Conservation (phyloP, 169 alveolate genomes). For the Cryptosporidium tyzzeri region DNA sequence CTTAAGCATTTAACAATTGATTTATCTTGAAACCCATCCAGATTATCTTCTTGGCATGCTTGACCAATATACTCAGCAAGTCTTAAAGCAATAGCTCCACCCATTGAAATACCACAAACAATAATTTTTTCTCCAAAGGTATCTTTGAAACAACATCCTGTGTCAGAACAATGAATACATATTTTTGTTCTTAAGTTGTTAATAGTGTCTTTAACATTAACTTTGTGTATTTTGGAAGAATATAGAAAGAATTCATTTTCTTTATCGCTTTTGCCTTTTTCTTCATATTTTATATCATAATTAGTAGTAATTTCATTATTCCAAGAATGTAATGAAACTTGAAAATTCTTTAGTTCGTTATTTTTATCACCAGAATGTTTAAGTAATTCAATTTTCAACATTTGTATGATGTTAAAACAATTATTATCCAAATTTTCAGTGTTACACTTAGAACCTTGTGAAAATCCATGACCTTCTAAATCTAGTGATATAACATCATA, state of each 20-base stretch:
- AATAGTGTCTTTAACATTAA: background rate
- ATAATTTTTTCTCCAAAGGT: conserved; percentile 55
- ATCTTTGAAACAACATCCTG: conserved; percentile 14
- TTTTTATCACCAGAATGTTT: conserved; percentile 1
- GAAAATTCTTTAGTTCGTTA: background rate
- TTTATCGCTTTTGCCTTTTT: background rate
- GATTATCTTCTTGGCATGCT: background rate
- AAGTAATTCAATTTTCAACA: conserved; percentile 30
- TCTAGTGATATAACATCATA: conserved; percentile 67
- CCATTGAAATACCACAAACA: conserved; percentile 66
- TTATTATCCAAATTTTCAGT: conserved; percentile 49
- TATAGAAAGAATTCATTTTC: conserved; percentile 22
- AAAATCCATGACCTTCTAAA: conserved; percentile 72
- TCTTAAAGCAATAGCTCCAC: conserved; percentile 63
- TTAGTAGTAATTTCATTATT: background rate
- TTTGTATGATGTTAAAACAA: conserved; percentile 50
- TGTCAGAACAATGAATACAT: conserved; percentile 26
- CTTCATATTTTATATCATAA: background rate
- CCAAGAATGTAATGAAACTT: conserved; percentile 33
- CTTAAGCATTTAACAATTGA: conserved; percentile 38
- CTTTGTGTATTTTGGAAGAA: background rate
- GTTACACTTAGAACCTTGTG: conserved; percentile 54
- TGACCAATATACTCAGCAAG: conserved; percentile 47
- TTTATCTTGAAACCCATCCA: background rate
- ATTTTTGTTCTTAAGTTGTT: background rate